Percentiles rank a stretch among this genome's conserved stretches.
phyloP scores from a whole-genome alignment of 139 green algal species.

The Chlorella sp. region DNA sequence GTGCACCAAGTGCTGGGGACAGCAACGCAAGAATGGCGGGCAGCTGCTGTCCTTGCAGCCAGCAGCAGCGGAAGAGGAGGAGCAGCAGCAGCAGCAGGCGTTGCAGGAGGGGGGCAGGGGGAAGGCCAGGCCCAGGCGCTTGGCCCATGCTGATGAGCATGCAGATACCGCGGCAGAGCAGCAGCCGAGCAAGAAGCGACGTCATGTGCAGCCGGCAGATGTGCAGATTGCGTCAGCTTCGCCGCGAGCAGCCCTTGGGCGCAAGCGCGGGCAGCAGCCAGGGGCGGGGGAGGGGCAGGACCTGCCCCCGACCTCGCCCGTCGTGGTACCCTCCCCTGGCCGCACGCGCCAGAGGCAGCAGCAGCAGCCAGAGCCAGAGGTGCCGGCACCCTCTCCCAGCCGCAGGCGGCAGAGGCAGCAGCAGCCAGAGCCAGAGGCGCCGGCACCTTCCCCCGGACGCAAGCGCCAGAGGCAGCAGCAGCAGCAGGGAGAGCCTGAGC shows the following conservation, averaged over 20 bases:
- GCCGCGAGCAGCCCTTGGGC: too few relatives aligned
- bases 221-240: too few relatives aligned
- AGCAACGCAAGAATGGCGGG: not conserved
- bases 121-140: not conserved
- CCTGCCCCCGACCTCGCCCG: too few relatives aligned
- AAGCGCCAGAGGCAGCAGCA: not conserved
- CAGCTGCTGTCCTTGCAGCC: not conserved
- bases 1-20: too few relatives aligned
- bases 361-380: not conserved
- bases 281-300: too few relatives aligned
- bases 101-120: not conserved
- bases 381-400: not conserved
- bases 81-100: not conserved
- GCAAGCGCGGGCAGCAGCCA: too few relatives aligned
- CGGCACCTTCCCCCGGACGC: not conserved
- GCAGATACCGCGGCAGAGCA: not conserved
- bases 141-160: not conserved
- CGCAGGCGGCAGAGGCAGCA: not conserved
- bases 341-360: not conserved
- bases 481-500: not conserved
- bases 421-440: not conserved
- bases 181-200: too few relatives aligned
- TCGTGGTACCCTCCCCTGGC: too few relatives aligned
- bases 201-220: too few relatives aligned
- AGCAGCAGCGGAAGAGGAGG: not conserved